Conservation (phyloP, 345 rosid species). For the Syzygium grande region DNA sequence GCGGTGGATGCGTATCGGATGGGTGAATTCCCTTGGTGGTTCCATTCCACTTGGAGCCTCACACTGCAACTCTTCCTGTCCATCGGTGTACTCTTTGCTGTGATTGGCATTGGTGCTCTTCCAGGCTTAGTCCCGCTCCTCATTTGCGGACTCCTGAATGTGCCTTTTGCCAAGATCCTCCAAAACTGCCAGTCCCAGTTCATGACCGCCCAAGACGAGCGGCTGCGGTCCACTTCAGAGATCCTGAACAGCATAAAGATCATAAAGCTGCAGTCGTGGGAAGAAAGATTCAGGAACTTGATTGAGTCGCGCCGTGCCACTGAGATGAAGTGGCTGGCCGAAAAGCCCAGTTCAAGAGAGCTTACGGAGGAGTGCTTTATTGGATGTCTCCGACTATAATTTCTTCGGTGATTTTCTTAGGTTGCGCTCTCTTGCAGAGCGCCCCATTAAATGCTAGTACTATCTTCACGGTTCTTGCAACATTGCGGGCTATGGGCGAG, state of each 20-base stretch:
- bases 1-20: conserved; percentile 74
- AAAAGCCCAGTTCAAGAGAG: conserved; percentile 39
- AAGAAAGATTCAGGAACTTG: conserved; percentile 54
- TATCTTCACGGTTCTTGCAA: conserved; percentile 67
- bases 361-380: conserved; percentile 38
- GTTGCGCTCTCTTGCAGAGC: conserved; percentile 42
- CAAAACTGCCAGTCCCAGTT: conserved; percentile 54
- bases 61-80: conserved; percentile 44
- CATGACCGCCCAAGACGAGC: conserved; percentile 66
- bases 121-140: conserved; percentile 47
- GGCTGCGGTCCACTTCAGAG: conserved; percentile 59
- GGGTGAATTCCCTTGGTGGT: conserved; percentile 82
- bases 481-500: conserved; percentile 51
- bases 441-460: conserved; percentile 69
- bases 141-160: conserved; percentile 34
- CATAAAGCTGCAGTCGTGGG: conserved; percentile 82
- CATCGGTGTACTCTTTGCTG: conserved; percentile 37
- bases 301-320: conserved; percentile 41
- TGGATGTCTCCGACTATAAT: conserved; percentile 72
- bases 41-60: conserved; percentile 50
- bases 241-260: conserved; percentile 65
- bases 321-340: conserved; percentile 60
- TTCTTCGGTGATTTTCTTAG: conserved; percentile 55
- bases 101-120: conserved; percentile 58
- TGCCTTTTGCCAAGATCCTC: conserved; percentile 50